Evolutionary conservation across 129 eudicot species (phyloP).

Genomic region (Ambrosia artemisiifolia): DNA sequence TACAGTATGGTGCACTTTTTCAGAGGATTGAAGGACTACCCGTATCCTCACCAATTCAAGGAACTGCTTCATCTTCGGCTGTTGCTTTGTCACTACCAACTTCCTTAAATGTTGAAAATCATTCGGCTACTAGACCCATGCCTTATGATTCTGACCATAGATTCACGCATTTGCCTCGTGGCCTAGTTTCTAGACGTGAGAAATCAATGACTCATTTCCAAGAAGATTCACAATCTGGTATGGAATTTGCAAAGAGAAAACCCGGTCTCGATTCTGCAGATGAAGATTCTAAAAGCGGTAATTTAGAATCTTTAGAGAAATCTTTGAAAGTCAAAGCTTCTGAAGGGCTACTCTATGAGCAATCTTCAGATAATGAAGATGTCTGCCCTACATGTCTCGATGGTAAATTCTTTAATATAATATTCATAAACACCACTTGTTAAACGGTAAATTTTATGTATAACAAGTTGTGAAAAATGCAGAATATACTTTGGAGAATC

Average conservation of each 20-base stretch:
- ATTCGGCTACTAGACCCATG: conserved; percentile 28
- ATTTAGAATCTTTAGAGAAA: conserved; percentile 33
- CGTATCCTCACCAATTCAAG: conserved; percentile 31
- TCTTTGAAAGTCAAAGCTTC: conserved; percentile 25
- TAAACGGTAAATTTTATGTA: background rate
- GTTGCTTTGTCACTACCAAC: conserved; percentile 22
- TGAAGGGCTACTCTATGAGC: conserved; percentile 27
- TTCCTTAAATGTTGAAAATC: conserved; percentile 24
- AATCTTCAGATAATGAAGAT: conserved; percentile 32
- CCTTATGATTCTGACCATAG: conserved; percentile 42
- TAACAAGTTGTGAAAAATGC: conserved; percentile 12
- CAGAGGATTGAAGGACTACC: conserved; percentile 37
- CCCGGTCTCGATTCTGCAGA: conserved; percentile 25
- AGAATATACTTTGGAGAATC: conserved; percentile 71
- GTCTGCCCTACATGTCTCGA: conserved; percentile 40
- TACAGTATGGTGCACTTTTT: conserved; percentile 44
- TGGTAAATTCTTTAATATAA: conserved; percentile 13
- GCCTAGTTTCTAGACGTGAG: conserved; percentile 41
- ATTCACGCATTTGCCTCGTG: conserved; percentile 44
- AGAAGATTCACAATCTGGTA: conserved; percentile 40
- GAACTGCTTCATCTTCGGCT: conserved; percentile 27
- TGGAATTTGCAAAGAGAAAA: conserved; percentile 37
- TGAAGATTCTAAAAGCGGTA: conserved; percentile 24
- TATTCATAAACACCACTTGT: background rate
- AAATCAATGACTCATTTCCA: conserved; percentile 37